These are phyloP conservation scores for Colletotrichum somersetense DNA, from an alignment of 2,329 filamentous ascomycete genomes.

Conservation along the genomic window DNA sequence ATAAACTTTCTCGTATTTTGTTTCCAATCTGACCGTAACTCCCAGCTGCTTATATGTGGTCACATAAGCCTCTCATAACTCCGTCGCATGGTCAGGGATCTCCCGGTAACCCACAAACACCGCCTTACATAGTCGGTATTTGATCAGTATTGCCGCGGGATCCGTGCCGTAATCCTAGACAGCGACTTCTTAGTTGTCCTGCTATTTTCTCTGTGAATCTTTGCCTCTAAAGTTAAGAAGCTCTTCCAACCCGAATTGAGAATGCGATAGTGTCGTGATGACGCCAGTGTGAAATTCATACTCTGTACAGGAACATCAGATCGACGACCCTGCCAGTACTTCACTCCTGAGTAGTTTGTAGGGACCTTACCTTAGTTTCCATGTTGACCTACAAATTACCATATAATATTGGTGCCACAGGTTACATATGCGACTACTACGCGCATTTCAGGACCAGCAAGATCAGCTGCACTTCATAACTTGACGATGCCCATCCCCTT, in stretches of 20 bases:
- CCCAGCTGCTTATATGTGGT: not conserved
- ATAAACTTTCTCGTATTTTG: not conserved
- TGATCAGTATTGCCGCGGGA: not conserved
- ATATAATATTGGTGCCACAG: not conserved
- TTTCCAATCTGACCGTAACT: not conserved
- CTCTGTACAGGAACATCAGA: not conserved
- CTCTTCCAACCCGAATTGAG: not conserved
- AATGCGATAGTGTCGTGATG: not conserved
- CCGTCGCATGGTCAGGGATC: not conserved
- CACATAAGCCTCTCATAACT: not conserved
- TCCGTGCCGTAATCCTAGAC: not conserved
- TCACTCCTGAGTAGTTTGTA: not conserved
- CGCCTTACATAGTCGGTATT: not conserved
- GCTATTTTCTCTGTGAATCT: not conserved
- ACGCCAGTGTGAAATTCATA: not conserved
- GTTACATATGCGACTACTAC: not conserved
- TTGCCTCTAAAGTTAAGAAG: not conserved
- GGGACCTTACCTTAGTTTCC: not conserved
- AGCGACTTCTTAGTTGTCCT: not conserved
- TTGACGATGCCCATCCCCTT: not conserved
- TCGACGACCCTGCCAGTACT: not conserved
- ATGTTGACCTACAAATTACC: not conserved
- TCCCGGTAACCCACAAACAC: not conserved
- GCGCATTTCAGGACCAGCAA: too few relatives aligned
- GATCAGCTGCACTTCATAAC: not conserved